Conservation (phyloP, 208 protist species). For the Porcisia deanei region DNA sequence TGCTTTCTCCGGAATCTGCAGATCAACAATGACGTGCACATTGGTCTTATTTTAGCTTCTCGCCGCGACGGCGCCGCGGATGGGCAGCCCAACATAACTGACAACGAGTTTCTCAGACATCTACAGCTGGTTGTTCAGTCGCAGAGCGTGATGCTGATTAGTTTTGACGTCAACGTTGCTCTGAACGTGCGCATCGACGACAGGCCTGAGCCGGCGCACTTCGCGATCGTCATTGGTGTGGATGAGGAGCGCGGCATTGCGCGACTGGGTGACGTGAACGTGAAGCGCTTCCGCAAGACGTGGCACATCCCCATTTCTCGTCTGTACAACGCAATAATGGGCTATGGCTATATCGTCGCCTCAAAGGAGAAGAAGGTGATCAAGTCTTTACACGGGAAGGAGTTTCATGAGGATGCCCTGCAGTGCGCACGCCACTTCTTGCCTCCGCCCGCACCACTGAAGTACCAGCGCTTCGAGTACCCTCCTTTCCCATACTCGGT, state of each 20-base stretch:
- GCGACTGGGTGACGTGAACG: conserved; percentile 87
- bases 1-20: conserved; percentile 80
- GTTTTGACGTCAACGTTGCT: conserved; percentile 87
- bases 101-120: conserved; percentile 80
- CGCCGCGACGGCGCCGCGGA: conserved; percentile 83
- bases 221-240: conserved; percentile 88
- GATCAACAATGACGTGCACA: conserved; percentile 59
- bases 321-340: conserved; percentile 87
- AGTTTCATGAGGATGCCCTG: conserved; percentile 60
- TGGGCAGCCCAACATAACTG: conserved; percentile 79
- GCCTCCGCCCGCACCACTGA: conserved; percentile 46
- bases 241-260: conserved; percentile 72
- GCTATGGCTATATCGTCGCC: conserved; percentile 88
- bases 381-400: conserved; percentile 53
- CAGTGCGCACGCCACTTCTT: conserved; percentile 64
- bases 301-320: conserved; percentile 80
- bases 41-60: conserved; percentile 63
- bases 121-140: conserved; percentile 61
- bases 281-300: conserved; percentile 89
- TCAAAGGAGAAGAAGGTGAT: conserved; percentile 75
- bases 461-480: conserved; percentile 82
- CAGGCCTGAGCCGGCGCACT: conserved; percentile 70
- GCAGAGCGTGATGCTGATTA: conserved; percentile 86
- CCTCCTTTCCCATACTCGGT: conserved; percentile 75
- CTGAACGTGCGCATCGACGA: conserved; percentile 74